These are phyloP conservation scores for Posidonia australis DNA, from an alignment of 106 monocot species.

Conservation along the genomic window DNA sequence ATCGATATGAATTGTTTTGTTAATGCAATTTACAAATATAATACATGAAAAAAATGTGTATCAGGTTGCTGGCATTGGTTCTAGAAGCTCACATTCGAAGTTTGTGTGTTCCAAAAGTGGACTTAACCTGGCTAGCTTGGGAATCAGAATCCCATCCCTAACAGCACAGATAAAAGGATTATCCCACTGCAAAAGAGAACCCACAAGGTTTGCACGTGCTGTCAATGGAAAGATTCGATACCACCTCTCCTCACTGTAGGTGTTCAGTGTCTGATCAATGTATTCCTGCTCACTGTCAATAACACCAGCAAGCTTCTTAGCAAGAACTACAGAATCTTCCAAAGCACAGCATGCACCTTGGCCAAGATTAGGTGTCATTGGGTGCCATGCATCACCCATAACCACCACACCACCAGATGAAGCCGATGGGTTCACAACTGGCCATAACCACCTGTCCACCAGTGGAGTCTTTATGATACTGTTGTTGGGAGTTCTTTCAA, in stretches of 20 bases:
- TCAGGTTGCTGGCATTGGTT: slow-evolving; percentile 12
- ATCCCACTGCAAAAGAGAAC: slow-evolving; percentile 73
- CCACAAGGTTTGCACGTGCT: slow-evolving; percentile 56
- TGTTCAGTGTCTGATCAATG: slow-evolving; percentile 38
- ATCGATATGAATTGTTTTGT: too few relatives aligned
- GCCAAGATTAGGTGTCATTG: slow-evolving; percentile 93
- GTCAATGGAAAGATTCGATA: slow-evolving; percentile 59
- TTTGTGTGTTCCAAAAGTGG: slow-evolving; percentile 81
- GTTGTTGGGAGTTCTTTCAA: slow-evolving; percentile 50
- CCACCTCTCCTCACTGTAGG: slow-evolving; percentile 63
- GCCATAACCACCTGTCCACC: slow-evolving; percentile 97
- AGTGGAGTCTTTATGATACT: slow-evolving; percentile 55
- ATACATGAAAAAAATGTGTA: background rate
- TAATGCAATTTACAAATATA: too few relatives aligned
- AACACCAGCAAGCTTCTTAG: slow-evolving; percentile 39
- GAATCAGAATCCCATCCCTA: slow-evolving; percentile 52
- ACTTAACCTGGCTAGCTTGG: slow-evolving; percentile 64
- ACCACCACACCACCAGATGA: slow-evolving; percentile 41
- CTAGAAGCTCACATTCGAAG: slow-evolving; percentile 59
- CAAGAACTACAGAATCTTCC: slow-evolving; percentile 67
- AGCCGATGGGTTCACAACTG: slow-evolving; percentile 40
- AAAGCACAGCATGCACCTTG: slow-evolving; percentile 87
- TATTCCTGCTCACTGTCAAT: slow-evolving; percentile 3
- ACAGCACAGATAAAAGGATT: slow-evolving; percentile 57
- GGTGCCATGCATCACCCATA: slow-evolving; percentile 93